Evolutionary conservation across 2,329 filamentous ascomycete species (phyloP), one percentile per base, ranked within the genome.

Genomic region (Arthrinium puccinioides): DNA sequence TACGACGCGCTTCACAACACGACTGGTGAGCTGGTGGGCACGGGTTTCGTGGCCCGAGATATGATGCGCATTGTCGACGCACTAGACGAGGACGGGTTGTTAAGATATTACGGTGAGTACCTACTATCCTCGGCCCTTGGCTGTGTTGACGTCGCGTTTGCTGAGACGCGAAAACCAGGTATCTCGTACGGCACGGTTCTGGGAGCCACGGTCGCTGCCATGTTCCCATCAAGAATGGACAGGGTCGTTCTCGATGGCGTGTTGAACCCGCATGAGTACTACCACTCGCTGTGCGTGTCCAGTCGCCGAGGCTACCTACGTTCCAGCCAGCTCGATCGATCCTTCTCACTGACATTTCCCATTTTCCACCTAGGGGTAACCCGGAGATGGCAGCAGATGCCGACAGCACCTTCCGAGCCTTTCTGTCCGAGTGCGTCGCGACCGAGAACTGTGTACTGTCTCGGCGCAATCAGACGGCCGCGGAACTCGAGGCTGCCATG

Each of bases 201-300:
- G 2, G 65, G 66, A 6, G 49, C 51, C 4, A 63, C 57, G 0
- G 46, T 60, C 10, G 60, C 60, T 6, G 57, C 61, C 15, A 61
- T 69, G 57, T 66, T 65, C 39, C 65, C 64, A 1, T 59, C 66
- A 16, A 50, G 57, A 26, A 51, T 67, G 16, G 62, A 62, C 16
- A 52, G 51, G 23, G 37, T 66, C 9, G 41, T 66, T 11, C 42
- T 68, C 2, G 64, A 67, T 42, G 59, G 59, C 32, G 51, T 56
- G 5, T 37, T 51, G 18, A 62, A 59, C 33, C 49, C 51, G 6
- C 49, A 50, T 21, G 47, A 61, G 27, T 62, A 59, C 39, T 61
- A 55, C 39, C 43, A 54, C 25, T 52, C 44, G 14, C 41, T 38
- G 44, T 48, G 28, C 47, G 43, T 43, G 13, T 13, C 20, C n/a